These are phyloP conservation scores for Coemansia biformis DNA, from an alignment of 192 early-diverging fungal genomes.

Conservation along the genomic window DNA sequence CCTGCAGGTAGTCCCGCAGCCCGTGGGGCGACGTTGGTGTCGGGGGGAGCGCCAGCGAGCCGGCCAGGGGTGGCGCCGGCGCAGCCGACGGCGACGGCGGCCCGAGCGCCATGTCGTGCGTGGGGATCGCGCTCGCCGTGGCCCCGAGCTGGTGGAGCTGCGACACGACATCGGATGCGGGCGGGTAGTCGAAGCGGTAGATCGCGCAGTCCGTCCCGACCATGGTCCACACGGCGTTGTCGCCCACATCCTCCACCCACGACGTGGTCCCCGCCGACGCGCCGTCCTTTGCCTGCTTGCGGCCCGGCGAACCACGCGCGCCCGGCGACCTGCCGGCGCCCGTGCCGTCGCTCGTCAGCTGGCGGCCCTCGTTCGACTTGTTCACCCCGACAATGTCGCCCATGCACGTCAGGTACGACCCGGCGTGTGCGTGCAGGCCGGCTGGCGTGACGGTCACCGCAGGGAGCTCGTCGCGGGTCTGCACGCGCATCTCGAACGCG, in stretches of 20 bases:
- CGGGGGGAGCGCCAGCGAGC: constrained; percentile 39
- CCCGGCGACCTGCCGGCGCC: constrained; percentile 3
- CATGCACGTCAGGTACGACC: constrained; percentile 63
- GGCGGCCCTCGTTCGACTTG: constrained; percentile 38
- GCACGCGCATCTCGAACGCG: constrained; percentile 67
- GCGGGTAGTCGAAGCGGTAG: constrained; percentile 43
- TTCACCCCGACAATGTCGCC: constrained; percentile 76
- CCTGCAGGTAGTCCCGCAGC: constrained; percentile 36
- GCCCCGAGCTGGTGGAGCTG: constrained; percentile 13
- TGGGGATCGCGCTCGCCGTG: constrained; percentile 1
- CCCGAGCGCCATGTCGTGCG: constrained; percentile 1
- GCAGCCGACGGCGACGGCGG: constrained; percentile 36
- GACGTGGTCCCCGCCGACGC: constrained; percentile 49
- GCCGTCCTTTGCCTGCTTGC: constrained; percentile 35
- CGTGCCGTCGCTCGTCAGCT: constrained; percentile 15
- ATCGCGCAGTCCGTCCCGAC: constrained; percentile 68
- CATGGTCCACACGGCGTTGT: constrained; percentile 89
- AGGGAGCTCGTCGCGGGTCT: constrained; percentile 42
- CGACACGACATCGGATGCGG: constrained; percentile 12
- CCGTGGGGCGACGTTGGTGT: constrained; percentile 31
- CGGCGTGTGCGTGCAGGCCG: constrained; percentile 37
- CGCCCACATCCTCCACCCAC: constrained; percentile 78
- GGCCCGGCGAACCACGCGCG: constrained; percentile 19
- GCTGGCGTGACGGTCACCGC: constrained; percentile 43
- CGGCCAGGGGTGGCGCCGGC: too few relatives aligned